phyloP scores from a whole-genome alignment of 2,329 filamentous ascomycete species.

The Epichloe uncinata region DNA sequence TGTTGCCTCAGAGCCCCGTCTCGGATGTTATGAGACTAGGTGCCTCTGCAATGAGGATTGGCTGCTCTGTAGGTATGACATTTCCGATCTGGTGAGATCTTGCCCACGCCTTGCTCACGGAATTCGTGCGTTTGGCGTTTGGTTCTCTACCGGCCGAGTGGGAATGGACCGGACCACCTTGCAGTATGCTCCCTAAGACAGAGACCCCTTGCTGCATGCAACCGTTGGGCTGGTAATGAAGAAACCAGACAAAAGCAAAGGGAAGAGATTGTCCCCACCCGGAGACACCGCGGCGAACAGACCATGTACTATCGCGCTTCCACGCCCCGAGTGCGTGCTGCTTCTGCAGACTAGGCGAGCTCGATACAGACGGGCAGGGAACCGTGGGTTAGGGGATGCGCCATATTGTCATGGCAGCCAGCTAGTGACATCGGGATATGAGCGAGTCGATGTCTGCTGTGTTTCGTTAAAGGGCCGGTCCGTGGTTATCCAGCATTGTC shows the following conservation, averaged over 20 bases:
- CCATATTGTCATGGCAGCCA: not conserved
- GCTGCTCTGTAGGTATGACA: not conserved
- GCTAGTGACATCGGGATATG: conserved; percentile 3
- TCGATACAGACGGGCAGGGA: not conserved
- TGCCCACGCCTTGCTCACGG: not conserved
- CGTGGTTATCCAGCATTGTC: conserved; percentile 5
- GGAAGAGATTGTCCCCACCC: not conserved
- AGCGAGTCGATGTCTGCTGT: conserved; percentile 4
- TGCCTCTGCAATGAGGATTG: not conserved
- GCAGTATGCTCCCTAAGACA: not conserved
- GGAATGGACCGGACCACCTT: not conserved
- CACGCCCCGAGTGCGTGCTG: not conserved
- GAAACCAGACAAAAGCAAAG: not conserved
- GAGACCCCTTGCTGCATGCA: conserved; percentile 1
- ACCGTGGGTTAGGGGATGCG: not conserved
- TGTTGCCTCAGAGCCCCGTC: conserved; percentile 1
- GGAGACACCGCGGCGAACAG: conserved; percentile 5
- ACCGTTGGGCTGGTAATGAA: not conserved
- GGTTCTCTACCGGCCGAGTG: conserved; percentile 3
- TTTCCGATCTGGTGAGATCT: conserved; percentile 1
- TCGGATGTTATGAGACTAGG: not conserved
- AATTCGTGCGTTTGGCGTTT: not conserved
- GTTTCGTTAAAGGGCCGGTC: conserved; percentile 7
- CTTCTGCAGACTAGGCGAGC: not conserved
- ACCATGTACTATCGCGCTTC: conserved; percentile 2